A percentile compares a stretch with the other conserved stretches of the same genome.
These are phyloP conservation scores for Lojkania enalia DNA, from an alignment of 2,329 filamentous ascomycete species.

Conservation along the genomic window DNA sequence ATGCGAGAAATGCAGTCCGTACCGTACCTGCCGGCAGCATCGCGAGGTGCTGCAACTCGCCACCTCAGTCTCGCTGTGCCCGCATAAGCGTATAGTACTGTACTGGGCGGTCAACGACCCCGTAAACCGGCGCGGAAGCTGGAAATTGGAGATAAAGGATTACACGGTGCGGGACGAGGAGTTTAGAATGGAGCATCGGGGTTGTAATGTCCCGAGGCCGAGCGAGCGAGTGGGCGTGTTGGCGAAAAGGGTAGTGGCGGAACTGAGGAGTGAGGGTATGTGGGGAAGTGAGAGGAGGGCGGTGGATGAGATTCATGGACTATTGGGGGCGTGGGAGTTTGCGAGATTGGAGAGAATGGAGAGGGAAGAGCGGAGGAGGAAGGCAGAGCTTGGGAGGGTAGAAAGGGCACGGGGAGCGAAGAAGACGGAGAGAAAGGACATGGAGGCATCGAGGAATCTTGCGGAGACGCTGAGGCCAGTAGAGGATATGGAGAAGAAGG, in stretches of 20 bases:
- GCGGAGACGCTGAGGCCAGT: not conserved
- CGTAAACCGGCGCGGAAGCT: constrained; percentile 12
- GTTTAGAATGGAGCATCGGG: not conserved
- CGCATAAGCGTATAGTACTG: constrained; percentile 13
- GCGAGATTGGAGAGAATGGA: constrained; percentile 1
- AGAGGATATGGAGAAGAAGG: not conserved
- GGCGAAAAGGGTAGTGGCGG: constrained; percentile 5
- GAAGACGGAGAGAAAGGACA: not conserved
- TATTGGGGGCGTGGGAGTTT: constrained; percentile 7
- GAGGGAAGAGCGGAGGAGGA: constrained; percentile 2
- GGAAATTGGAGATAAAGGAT: constrained; percentile 14
- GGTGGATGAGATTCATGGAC: constrained; percentile 2
- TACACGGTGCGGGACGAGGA: not conserved
- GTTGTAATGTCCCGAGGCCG: constrained; percentile 1
- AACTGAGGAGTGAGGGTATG: constrained; percentile 3
- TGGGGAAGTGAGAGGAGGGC: constrained; percentile 1
- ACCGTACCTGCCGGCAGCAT: constrained; percentile 12
- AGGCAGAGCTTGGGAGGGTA: not conserved
- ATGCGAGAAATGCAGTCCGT: constrained; percentile 1
- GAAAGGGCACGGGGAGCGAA: not conserved
- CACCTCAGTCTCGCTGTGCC: constrained; percentile 16
- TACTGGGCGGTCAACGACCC: constrained; percentile 18
- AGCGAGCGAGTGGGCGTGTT: constrained; percentile 4
- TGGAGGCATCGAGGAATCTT: not conserved
- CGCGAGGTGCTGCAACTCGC: constrained; percentile 1